phyloP scores from a whole-genome alignment of 495 filamentous ascomycete species.

The Penicillium silybi region DNA sequence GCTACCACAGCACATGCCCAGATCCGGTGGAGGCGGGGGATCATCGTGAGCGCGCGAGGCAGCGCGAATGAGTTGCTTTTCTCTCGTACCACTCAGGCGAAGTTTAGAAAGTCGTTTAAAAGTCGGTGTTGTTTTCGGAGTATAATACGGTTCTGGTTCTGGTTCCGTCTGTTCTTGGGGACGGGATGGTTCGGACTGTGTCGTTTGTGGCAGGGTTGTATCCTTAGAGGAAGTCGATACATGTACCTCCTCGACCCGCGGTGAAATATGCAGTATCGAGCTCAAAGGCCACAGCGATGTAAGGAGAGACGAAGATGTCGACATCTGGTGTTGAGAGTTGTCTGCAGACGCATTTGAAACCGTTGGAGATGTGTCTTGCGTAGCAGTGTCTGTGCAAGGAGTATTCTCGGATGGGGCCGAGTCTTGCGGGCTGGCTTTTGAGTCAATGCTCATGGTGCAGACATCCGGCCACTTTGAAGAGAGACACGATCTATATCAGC shows the following conservation, averaged over 20 bases:
- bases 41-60: conserved; percentile 31
- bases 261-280: background rate
- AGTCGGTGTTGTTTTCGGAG: conserved; percentile 20
- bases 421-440: background rate
- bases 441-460: background rate
- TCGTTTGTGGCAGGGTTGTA: background rate
- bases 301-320: background rate
- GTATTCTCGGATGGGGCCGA: background rate
- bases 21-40: conserved; percentile 35
- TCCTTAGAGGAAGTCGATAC: background rate
- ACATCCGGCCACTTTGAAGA: background rate
- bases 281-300: conserved; percentile 3
- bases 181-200: no score
- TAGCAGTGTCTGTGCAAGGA: background rate
- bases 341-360: background rate
- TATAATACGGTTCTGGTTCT: conserved; percentile 23
- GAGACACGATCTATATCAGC: background rate
- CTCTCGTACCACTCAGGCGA: conserved; percentile 31
- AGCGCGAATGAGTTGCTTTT: conserved; percentile 38
- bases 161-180: background rate
- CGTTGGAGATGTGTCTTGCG: background rate
- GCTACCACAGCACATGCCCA: conserved; percentile 40
- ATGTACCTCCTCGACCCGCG: background rate
- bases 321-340: background rate
- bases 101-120: conserved; percentile 32